Conservation (phyloP, 495 filamentous ascomycete genomes). For the Pyronema domesticum region DNA sequence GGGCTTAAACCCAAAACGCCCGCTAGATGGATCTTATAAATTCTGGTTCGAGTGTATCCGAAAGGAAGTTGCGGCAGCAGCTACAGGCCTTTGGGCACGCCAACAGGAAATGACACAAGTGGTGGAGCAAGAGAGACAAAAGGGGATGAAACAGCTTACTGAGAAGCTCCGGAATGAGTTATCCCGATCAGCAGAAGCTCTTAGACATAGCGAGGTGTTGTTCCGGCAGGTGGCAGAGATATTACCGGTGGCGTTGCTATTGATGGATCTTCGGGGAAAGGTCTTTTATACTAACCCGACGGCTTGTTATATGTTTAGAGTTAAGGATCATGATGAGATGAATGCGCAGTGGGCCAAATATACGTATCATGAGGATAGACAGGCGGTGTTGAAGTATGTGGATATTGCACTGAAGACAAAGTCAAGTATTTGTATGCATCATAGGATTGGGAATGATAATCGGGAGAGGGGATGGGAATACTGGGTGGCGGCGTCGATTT, state of each 20-base stretch:
- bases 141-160: conserved; percentile 6
- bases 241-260: conserved; percentile 13
- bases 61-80: conserved; percentile 17
- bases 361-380: conserved; percentile 14
- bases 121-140: conserved; percentile 12
- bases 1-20: conserved; percentile 17
- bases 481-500: conserved; percentile 17
- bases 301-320: conserved; percentile 8
- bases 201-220: conserved; percentile 16
- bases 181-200: conserved; percentile 13
- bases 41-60: conserved; percentile 17
- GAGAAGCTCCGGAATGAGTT: conserved; percentile 12
- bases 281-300: conserved; percentile 13
- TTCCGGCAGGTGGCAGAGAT: conserved; percentile 20
- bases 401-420: conserved; percentile 8
- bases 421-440: background rate
- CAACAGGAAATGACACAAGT: conserved; percentile 15
- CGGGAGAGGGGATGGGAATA: conserved; percentile 15
- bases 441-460: background rate
- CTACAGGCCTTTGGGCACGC: conserved; percentile 10
- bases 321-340: background rate
- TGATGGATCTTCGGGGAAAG: conserved; percentile 6
- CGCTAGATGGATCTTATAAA: conserved; percentile 15
- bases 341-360: conserved; percentile 7
- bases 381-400: conserved; percentile 9